Conservation (phyloP, 306 rosid species). For the Erythrophleum fordii region DNA sequence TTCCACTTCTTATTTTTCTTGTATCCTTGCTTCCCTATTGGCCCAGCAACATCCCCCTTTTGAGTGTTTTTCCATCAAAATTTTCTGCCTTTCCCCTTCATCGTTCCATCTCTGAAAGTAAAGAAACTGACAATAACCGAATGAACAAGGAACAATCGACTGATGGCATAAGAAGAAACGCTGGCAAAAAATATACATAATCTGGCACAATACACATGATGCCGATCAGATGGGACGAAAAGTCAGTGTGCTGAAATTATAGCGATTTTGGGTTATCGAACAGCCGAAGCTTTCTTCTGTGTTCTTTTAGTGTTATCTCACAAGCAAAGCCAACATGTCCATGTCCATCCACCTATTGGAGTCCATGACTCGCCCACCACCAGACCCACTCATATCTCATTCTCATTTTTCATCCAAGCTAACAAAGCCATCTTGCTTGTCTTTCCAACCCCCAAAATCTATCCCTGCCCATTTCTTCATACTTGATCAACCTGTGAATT, state of each 20-base stretch:
- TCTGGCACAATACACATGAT: neutral
- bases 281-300: neutral
- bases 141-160: conserved; percentile 20
- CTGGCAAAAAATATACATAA: neutral
- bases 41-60: conserved; percentile 75
- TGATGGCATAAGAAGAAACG: conserved; percentile 29
- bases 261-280: neutral
- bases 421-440: conserved; percentile 22
- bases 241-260: neutral
- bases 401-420: neutral
- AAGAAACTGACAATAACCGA: conserved; percentile 5
- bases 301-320: neutral
- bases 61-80: conserved; percentile 68
- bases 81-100: conserved; percentile 63
- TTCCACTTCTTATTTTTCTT: conserved; percentile 60
- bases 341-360: conserved; percentile 28
- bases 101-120: conserved; percentile 71
- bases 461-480: neutral
- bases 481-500: conserved; percentile 38
- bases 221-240: neutral
- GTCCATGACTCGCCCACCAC: conserved; percentile 23
- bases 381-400: neutral
- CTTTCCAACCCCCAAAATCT: conserved; percentile 35
- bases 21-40: conserved; percentile 66
- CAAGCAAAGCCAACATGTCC: neutral